Percentiles rank a stretch among this genome's conserved stretches.
Conservation (phyloP, 352 stramenopile species). For the Globisporangium barbulae region DNA sequence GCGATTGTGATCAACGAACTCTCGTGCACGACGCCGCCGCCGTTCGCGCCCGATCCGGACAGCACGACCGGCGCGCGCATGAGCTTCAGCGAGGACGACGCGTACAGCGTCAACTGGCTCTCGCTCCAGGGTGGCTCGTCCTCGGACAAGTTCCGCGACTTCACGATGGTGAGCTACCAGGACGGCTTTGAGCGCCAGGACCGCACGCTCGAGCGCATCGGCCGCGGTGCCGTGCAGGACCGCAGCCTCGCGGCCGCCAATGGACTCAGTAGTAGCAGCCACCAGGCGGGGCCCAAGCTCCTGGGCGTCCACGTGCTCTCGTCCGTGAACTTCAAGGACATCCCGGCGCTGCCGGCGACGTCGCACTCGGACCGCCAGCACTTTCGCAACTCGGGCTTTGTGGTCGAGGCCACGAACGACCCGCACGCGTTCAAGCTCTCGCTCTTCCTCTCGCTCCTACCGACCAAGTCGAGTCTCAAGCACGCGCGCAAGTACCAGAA, state of each 20-base stretch:
- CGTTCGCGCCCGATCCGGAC: slow-evolving; percentile 35
- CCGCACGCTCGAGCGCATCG: slow-evolving; percentile 25
- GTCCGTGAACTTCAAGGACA: slow-evolving; percentile 66
- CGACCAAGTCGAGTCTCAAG: slow-evolving; percentile 39
- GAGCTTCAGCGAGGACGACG: slow-evolving; percentile 58
- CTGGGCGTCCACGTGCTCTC: slow-evolving; percentile 54
- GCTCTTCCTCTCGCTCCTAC: slow-evolving; percentile 58
- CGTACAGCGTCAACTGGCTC: slow-evolving; percentile 69
- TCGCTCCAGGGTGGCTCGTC: slow-evolving; percentile 36
- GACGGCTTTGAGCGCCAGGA: slow-evolving; percentile 52
- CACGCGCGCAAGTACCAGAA: slow-evolving; percentile 50
- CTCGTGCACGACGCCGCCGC: slow-evolving; percentile 52
- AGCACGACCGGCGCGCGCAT: slow-evolving; percentile 13
- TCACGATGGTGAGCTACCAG: slow-evolving; percentile 72
- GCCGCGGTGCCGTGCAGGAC: slow-evolving; percentile 21
- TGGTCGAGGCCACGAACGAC: slow-evolving; percentile 47
- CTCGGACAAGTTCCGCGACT: slow-evolving; percentile 47
- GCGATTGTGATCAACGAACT: slow-evolving; percentile 59
- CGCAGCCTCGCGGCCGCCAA: slow-evolving; percentile 5
- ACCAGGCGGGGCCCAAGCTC: slow-evolving; percentile 21
- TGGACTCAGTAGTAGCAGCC: background rate
- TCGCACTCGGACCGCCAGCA: slow-evolving; percentile 48
- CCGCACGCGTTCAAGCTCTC: slow-evolving; percentile 43
- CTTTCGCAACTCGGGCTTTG: slow-evolving; percentile 61
- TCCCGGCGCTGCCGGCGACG: slow-evolving; percentile 43